A percentile compares a stretch with the other conserved stretches of the same genome.
Conservation (phyloP, 352 stramenopile species). For the Pythium guiyangense region DNA sequence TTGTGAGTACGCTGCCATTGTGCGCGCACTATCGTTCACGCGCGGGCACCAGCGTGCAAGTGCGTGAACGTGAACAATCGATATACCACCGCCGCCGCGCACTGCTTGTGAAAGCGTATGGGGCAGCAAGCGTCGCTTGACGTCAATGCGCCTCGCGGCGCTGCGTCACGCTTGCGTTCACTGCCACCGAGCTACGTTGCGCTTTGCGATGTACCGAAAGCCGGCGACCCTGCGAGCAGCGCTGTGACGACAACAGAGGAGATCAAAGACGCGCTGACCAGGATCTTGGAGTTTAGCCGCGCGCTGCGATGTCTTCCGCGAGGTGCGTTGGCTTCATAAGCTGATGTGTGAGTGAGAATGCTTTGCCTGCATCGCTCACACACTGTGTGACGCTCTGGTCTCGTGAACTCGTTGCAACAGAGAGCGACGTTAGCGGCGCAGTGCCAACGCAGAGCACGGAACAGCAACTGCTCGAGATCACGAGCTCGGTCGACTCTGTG, state of each 20-base stretch:
- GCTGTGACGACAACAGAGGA: slow-evolving; percentile 37
- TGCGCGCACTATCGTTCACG: no score
- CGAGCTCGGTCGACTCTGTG: slow-evolving; percentile 70
- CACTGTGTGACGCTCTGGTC: background rate
- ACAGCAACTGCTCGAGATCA: slow-evolving; percentile 68
- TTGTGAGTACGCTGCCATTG: no score
- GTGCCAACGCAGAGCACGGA: slow-evolving; percentile 27
- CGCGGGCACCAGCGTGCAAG: no score
- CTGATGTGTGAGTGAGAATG: no score
- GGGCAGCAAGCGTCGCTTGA: slow-evolving; percentile 49
- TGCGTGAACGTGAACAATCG: no score
- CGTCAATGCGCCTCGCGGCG: slow-evolving; percentile 3
- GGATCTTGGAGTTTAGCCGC: slow-evolving; percentile 68
- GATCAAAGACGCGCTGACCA: slow-evolving; percentile 53
- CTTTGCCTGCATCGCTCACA: background rate
- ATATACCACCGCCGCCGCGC: background rate
- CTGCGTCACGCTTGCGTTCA: slow-evolving; percentile 1
- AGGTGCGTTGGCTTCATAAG: slow-evolving; percentile 18
- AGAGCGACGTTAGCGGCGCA: slow-evolving; percentile 28
- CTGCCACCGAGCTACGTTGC: slow-evolving; percentile 47
- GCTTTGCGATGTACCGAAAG: slow-evolving; percentile 57
- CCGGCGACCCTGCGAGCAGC: slow-evolving; percentile 29
- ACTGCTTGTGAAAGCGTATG: slow-evolving; percentile 24
- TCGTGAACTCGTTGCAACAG: slow-evolving; percentile 11
- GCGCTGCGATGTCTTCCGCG: slow-evolving; percentile 49